Conservation (phyloP, 129 eudicot genomes). For the Pseudognaphalium luteoalbum region DNA sequence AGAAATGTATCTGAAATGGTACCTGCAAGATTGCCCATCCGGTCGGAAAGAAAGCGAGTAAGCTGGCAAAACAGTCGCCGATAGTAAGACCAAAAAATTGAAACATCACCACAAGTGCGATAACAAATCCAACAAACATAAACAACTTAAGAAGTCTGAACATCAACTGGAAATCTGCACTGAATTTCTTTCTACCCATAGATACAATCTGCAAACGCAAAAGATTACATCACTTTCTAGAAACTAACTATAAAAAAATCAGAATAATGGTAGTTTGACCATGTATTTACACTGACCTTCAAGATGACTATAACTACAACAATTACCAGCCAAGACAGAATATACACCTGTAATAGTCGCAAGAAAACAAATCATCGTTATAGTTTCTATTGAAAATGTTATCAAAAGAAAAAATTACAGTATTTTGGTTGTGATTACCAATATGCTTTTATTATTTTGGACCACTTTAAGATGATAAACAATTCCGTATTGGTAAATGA, state of each 20-base stretch:
- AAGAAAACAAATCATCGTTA: constrained; percentile 1
- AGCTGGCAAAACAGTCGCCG: constrained; percentile 40
- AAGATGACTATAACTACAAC: constrained; percentile 21
- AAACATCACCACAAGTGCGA: constrained; percentile 26
- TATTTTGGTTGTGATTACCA: constrained; percentile 46
- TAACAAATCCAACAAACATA: constrained; percentile 22
- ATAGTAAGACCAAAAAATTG: constrained; percentile 25
- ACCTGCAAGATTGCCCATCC: constrained; percentile 46
- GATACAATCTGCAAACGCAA: constrained; percentile 32
- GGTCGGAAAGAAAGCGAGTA: constrained; percentile 47
- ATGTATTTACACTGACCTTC: constrained; percentile 11
- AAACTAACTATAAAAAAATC: background rate
- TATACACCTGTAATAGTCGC: constrained; percentile 39
- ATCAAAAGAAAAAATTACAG: background rate
- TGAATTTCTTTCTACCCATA: constrained; percentile 44
- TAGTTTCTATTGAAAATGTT: background rate
- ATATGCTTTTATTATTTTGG: constrained; percentile 49
- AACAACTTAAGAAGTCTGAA: constrained; percentile 28
- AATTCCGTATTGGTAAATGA: constrained; percentile 90
- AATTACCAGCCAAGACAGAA: constrained; percentile 58
- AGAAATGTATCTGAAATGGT: background rate
- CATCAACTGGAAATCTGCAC: constrained; percentile 48
- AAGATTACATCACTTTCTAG: background rate
- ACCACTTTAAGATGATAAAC: constrained; percentile 84
- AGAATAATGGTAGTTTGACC: background rate